phyloP scores from a whole-genome alignment of 2,329 filamentous ascomycete species.

The Aspergillus fructus region DNA sequence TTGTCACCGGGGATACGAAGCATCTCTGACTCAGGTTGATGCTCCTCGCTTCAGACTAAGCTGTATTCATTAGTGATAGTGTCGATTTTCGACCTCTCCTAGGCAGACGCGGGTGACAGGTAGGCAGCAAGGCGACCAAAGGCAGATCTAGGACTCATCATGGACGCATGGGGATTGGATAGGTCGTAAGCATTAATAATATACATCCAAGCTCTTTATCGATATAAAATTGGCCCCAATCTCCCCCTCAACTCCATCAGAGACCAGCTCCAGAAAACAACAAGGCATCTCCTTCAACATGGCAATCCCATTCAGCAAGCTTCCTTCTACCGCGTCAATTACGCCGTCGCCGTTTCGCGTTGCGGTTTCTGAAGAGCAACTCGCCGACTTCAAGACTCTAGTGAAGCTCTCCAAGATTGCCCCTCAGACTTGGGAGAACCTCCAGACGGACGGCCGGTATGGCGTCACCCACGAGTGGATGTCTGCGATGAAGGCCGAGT shows the following conservation, averaged over 20 bases:
- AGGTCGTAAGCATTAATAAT: neutral
- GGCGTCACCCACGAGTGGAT: conserved; percentile 53
- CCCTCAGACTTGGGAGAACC: conserved; percentile 51
- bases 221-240: neutral
- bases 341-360: conserved; percentile 45
- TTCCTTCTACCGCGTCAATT: conserved; percentile 39
- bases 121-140: no score
- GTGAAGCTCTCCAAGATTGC: conserved; percentile 51
- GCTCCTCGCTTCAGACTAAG: no score
- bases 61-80: no score
- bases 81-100: no score
- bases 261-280: neutral
- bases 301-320: conserved; percentile 25
- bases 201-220: neutral
- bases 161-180: no score
- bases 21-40: neutral
- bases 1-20: neutral
- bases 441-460: conserved; percentile 41
- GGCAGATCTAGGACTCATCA: no score
- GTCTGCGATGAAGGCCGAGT: conserved; percentile 39
- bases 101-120: no score
- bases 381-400: conserved; percentile 50
- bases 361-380: conserved; percentile 43
- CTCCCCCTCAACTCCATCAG: no score
- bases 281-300: conserved; percentile 13